phyloP scores from a whole-genome alignment of 805 yeast genomes.

The Myxozyma lipomycoides region DNA sequence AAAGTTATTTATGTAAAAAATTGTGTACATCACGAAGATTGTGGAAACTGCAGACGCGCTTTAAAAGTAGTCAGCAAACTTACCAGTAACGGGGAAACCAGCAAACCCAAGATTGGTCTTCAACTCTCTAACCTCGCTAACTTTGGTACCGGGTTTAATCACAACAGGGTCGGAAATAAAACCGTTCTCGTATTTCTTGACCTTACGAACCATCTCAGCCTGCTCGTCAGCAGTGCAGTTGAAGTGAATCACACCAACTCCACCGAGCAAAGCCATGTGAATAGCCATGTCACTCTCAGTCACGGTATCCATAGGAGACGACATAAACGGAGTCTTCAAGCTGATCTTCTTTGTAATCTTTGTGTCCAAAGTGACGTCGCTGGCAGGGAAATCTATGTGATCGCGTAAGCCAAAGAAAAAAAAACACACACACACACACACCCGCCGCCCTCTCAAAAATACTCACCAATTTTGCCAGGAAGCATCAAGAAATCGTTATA shows the following conservation, averaged over 20 bases:
- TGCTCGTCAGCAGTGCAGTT: constrained; percentile 96
- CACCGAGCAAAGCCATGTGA: constrained; percentile 92
- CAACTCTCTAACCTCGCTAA: constrained; percentile 72
- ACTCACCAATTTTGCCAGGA: constrained; percentile 75
- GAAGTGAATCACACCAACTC: constrained; percentile 98
- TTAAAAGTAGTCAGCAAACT: constrained; percentile 40
- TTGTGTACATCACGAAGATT: constrained; percentile 30
- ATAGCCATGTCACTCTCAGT: constrained; percentile 98
- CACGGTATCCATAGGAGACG: constrained; percentile 99
- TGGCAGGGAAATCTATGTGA: constrained; percentile 63
- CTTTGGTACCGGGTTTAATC: constrained; percentile 68
- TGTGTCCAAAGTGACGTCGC: constrained; percentile 72
- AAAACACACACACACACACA: not conserved
- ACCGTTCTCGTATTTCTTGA: constrained; percentile 95
- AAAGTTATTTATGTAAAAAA: constrained; percentile 65
- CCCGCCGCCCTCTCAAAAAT: not conserved
- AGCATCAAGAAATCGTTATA: constrained; percentile 93
- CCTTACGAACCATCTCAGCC: constrained; percentile 96
- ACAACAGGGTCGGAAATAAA: constrained; percentile 93
- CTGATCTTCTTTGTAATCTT: constrained; percentile 88
- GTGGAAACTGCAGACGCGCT: not conserved
- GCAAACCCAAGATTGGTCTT: constrained; percentile 80
- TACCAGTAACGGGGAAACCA: constrained; percentile 99
- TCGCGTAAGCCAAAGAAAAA: not conserved
- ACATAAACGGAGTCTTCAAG: constrained; percentile 89